Base-by-base conservation (phyloP, 805 yeast species). In the Wickerhamomyces hampshirensis region DNA sequence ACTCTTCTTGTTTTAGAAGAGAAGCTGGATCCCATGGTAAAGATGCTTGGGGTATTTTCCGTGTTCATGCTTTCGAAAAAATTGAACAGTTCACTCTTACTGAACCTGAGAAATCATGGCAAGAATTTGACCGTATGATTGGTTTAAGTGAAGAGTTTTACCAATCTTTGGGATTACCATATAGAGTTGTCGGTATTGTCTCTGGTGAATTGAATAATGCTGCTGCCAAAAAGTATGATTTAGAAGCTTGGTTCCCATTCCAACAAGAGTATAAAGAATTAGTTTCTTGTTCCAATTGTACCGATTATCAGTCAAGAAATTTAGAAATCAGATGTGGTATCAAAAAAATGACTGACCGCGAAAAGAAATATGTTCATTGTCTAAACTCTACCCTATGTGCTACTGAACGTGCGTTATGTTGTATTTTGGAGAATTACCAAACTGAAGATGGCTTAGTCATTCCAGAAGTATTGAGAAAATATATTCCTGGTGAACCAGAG, bases 211-310 rank as follows among this genome's bases (percentile, higher is more conserved):
- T 93, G 62, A 93, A 93, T 75, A 93, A 93, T 55, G 97, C 98
- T 36, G 98, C 98, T 45, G 98, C 98, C 49, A 93, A 93, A 75
- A 93, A 93, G 67, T 93, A 83, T 71, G 98, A 93, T 71, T 76
- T 93, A 60, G 98, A 93, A 73, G 98, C 98, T 34, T 93, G 98
- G 98, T 93, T 93, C 94, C 98, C 98, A 60, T 93, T 74, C 85
- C 98, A 93, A 74, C 76, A 88, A 64, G 98, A 93, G 69, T 93
- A 85, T 73, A 93, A 93, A 70, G 98, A 93, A 71, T 79, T 93
- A 56, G 98, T 93, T 38, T 87, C 96, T 14, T 91, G 98, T 72
- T 91, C 98, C 41, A 93, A 93, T 77, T 93, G 98, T 79, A 93
- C 98, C 42, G 98, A 93, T 69, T 93, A 93, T 68, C 98, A 93